Conservation (phyloP, 495 filamentous ascomycete genomes). For the Penicillium waksmanii region DNA sequence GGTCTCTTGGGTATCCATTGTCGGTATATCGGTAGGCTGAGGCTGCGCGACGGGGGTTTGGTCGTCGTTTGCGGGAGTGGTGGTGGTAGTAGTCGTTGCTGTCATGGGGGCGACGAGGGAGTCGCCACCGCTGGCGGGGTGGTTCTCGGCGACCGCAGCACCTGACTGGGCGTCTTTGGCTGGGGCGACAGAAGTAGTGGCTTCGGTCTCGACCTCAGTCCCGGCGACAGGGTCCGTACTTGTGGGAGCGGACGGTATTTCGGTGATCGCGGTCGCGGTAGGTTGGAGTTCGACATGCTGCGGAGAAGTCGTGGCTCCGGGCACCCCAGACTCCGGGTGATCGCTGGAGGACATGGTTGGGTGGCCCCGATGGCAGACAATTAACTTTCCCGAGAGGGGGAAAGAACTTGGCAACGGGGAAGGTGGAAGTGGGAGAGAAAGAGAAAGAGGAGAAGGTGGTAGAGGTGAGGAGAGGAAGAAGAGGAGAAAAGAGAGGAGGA, state of each 20-base stretch:
- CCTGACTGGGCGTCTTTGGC: constrained; percentile 22
- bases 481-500: constrained; percentile 8
- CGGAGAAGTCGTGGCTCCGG: constrained; percentile 27
- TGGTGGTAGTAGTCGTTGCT: constrained; percentile 19
- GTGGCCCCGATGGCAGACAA: constrained; percentile 21
- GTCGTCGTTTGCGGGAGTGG: constrained; percentile 23
- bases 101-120: constrained; percentile 29
- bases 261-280: constrained; percentile 16
- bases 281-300: constrained; percentile 27
- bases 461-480: background rate
- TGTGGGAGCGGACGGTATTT: constrained; percentile 11
- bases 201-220: background rate
- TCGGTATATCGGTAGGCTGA: constrained; percentile 19
- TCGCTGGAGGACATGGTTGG: constrained; percentile 36
- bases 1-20: constrained; percentile 40
- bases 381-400: constrained; percentile 18
- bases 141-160: constrained; percentile 25
- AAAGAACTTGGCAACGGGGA: constrained; percentile 16
- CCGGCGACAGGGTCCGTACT: constrained; percentile 17
- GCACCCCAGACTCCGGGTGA: constrained; percentile 25
- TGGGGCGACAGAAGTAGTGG: constrained; percentile 15
- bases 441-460: constrained; percentile 2
- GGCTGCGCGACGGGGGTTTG: constrained; percentile 20
- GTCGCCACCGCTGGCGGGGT: constrained; percentile 35
- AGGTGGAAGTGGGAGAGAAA: constrained; percentile 10